These are phyloP conservation scores for Rhizophlyctis rosea DNA, from an alignment of 192 early-diverging fungal species.

Conservation along the genomic window DNA sequence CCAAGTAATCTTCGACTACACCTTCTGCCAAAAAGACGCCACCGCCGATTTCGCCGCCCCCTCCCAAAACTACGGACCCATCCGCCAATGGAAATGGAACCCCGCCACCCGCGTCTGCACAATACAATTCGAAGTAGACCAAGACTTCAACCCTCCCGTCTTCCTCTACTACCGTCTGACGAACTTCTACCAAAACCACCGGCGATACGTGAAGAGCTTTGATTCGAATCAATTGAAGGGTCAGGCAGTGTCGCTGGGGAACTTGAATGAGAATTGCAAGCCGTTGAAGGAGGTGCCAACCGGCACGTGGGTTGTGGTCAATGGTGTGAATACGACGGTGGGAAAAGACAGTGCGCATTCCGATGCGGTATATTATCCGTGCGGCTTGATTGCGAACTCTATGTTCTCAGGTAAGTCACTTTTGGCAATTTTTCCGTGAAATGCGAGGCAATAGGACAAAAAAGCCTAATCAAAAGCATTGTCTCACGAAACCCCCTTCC, in stretches of 20 bases:
- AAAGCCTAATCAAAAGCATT: no score
- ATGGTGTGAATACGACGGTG: conserved; percentile 5
- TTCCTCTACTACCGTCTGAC: conserved; percentile 95
- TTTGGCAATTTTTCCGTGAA: no score
- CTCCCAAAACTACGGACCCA: conserved; percentile 12
- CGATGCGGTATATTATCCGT: conserved; percentile 76
- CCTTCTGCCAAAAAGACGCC: conserved; percentile 59
- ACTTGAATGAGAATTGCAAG: conserved; percentile 28
- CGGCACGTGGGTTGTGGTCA: background rate
- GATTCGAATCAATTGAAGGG: conserved; percentile 81
- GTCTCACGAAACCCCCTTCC: no score
- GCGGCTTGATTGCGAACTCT: conserved; percentile 97
- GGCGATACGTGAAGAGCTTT: conserved; percentile 90
- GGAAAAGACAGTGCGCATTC: no score
- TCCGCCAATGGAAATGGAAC: conserved; percentile 50
- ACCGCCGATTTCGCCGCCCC: background rate
- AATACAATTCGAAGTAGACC: conserved; percentile 64
- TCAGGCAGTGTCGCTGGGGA: conserved; percentile 28
- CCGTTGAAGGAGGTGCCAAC: conserved; percentile 18
- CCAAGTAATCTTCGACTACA: conserved; percentile 93
- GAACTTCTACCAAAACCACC: conserved; percentile 99
- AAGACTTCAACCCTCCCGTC: conserved; percentile 69
- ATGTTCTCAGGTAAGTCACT: conserved; percentile 88
- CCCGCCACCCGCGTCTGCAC: conserved; percentile 55
- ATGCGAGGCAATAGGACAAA: no score